These are phyloP conservation scores for Suillus placidus DNA, from an alignment of 768 basidiomycete genomes.

Conservation along the genomic window DNA sequence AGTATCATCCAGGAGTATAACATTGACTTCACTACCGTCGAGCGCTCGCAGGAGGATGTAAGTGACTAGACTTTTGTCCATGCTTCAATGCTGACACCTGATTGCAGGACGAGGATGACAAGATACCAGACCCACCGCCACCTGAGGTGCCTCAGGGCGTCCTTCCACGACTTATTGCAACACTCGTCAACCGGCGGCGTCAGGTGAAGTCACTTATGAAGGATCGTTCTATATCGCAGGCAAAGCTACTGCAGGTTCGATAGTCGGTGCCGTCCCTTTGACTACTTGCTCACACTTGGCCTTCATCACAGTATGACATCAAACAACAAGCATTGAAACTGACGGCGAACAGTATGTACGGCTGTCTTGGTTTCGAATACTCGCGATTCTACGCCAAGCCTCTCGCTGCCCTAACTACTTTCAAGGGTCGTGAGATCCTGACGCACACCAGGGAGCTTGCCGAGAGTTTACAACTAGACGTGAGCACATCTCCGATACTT, in stretches of 20 bases:
- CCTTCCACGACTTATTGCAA: slow-evolving; percentile 97
- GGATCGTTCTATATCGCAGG: slow-evolving; percentile 68
- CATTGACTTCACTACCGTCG: slow-evolving; percentile 98
- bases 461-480: slow-evolving; percentile 87
- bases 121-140: slow-evolving; percentile 86
- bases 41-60: slow-evolving; percentile 63
- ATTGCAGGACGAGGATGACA: slow-evolving; percentile 67
- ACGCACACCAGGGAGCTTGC: slow-evolving; percentile 92
- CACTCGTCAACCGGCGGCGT: slow-evolving; percentile 85
- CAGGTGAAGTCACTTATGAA: slow-evolving; percentile 97
- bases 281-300: slow-evolving; percentile 4
- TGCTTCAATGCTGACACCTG: background rate
- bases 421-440: slow-evolving; percentile 96
- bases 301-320: slow-evolving; percentile 78
- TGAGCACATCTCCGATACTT: slow-evolving; percentile 41
- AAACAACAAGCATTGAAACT: slow-evolving; percentile 96
- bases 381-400: slow-evolving; percentile 96
- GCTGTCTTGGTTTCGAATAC: slow-evolving; percentile 96
- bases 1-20: slow-evolving; percentile 99
- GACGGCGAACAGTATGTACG: slow-evolving; percentile 99
- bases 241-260: slow-evolving; percentile 81
- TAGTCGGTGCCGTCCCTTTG: background rate
- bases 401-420: slow-evolving; percentile 96
- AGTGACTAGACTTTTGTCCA: slow-evolving; percentile 22
- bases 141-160: slow-evolving; percentile 78